phyloP scores from a whole-genome alignment of 768 basidiomycete genomes.

The Xerocomus brunneocitrinus region DNA sequence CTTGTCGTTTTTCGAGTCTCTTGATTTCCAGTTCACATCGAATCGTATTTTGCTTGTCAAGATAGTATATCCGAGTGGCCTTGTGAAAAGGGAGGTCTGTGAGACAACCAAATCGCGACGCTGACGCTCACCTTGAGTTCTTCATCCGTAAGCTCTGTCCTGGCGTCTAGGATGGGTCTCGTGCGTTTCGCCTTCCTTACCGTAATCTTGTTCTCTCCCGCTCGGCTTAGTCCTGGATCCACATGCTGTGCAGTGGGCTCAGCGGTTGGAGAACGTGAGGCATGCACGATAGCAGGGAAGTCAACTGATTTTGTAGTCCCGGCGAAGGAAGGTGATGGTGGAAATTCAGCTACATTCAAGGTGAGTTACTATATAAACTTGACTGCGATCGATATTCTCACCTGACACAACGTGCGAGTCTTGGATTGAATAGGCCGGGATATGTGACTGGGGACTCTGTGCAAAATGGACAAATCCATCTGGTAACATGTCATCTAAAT shows the following conservation, averaged over 20 bases:
- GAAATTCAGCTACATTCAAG: conserved; percentile 3
- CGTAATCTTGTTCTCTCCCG: conserved; percentile 1
- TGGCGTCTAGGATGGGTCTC: conserved; percentile 58
- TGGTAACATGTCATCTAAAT: conserved; percentile 25
- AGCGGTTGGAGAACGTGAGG: conserved; percentile 1
- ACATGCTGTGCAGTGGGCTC: neutral
- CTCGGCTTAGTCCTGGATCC: neutral
- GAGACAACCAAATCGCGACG: neutral
- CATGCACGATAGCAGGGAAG: neutral
- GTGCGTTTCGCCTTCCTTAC: conserved; percentile 45
- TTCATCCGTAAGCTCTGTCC: conserved; percentile 79
- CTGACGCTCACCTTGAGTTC: conserved; percentile 58
- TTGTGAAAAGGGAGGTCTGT: conserved; percentile 20
- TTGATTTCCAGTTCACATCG: conserved; percentile 49
- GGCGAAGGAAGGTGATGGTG: neutral
- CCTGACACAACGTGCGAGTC: conserved; percentile 2
- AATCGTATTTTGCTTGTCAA: conserved; percentile 54
- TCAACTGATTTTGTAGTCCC: conserved; percentile 6
- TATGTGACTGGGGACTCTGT: neutral
- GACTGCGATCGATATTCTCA: conserved; percentile 1
- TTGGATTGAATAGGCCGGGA: neutral
- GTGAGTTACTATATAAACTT: neutral
- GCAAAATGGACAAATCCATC: neutral
- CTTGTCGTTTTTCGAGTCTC: conserved; percentile 51
- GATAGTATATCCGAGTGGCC: conserved; percentile 63